A percentile compares a stretch with the other conserved stretches of the same genome.
Conservation (phyloP, 2,329 filamentous ascomycete species). For the Colletotrichum salicis region DNA sequence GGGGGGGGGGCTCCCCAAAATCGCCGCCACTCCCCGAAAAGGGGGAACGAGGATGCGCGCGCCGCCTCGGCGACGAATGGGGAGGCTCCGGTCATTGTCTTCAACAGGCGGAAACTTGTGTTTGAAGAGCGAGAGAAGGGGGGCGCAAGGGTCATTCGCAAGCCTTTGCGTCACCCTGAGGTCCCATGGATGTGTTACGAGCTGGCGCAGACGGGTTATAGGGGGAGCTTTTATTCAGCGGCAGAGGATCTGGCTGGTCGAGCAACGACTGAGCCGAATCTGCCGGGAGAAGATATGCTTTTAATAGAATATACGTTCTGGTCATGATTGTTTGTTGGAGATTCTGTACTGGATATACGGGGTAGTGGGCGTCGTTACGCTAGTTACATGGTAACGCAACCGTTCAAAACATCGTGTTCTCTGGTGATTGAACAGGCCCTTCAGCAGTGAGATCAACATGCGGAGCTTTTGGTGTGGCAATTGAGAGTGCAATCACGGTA, state of each 20-base stretch:
- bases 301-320: slow-evolving; percentile 32
- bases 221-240: slow-evolving; percentile 5
- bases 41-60: not conserved
- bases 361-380: not conserved
- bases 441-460: not conserved
- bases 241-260: slow-evolving; percentile 12
- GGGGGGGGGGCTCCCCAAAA: not conserved
- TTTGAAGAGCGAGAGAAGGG: not conserved
- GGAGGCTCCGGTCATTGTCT: not conserved
- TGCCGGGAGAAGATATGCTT: slow-evolving; percentile 27
- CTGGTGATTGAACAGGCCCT: not conserved
- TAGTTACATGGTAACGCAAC: not conserved
- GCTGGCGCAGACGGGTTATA: not conserved
- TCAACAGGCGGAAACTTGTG: not conserved
- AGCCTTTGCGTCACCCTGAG: not conserved
- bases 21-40: slow-evolving; percentile 1
- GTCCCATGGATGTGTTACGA: slow-evolving; percentile 8
- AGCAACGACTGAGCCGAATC: slow-evolving; percentile 5
- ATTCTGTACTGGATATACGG: not conserved
- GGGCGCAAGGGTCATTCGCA: not conserved
- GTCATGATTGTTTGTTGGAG: slow-evolving; percentile 2
- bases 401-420: not conserved
- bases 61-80: slow-evolving; percentile 4
- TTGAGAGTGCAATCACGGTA: not conserved
- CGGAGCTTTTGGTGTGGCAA: not conserved